phyloP scores from a whole-genome alignment of 176 grass and related monocot species.

The Bromus sterilis region DNA sequence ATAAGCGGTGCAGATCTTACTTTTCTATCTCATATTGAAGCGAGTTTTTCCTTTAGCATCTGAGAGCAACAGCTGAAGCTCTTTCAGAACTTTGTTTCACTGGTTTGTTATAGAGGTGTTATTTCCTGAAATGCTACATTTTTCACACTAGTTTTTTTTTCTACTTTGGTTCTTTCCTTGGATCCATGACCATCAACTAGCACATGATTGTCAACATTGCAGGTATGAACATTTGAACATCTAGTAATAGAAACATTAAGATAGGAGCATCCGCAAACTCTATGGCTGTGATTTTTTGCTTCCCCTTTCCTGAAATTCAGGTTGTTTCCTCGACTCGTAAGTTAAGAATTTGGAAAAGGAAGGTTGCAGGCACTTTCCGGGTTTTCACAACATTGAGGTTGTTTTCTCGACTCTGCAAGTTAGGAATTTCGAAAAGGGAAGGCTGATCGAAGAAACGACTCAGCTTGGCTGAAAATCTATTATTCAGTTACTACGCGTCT shows the following conservation, averaged over 20 bases:
- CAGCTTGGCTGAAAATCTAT: too few relatives aligned
- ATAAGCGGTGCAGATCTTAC: background rate
- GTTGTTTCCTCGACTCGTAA: background rate
- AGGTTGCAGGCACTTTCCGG: too few relatives aligned
- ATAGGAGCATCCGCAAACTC: background rate
- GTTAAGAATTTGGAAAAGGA: background rate
- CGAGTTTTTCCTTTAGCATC: background rate
- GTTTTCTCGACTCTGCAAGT: background rate
- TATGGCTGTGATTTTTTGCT: background rate
- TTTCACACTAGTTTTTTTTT: too few relatives aligned
- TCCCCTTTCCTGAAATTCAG: background rate
- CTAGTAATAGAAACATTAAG: too few relatives aligned
- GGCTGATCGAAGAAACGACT: too few relatives aligned
- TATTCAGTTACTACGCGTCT: too few relatives aligned
- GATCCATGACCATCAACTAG: background rate
- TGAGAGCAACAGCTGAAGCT: background rate
- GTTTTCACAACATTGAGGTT: background rate
- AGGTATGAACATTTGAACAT: background rate
- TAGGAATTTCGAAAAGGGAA: background rate
- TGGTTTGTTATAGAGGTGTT: background rate
- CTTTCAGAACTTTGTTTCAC: background rate
- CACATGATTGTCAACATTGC: background rate
- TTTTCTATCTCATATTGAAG: background rate
- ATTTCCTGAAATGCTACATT: background rate
- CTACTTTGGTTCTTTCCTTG: background rate